A percentile compares a stretch with the other conserved stretches of the same genome.
Conservation (phyloP, 1,284 basidiomycete species). For the Fistulinella cinereoalba region DNA sequence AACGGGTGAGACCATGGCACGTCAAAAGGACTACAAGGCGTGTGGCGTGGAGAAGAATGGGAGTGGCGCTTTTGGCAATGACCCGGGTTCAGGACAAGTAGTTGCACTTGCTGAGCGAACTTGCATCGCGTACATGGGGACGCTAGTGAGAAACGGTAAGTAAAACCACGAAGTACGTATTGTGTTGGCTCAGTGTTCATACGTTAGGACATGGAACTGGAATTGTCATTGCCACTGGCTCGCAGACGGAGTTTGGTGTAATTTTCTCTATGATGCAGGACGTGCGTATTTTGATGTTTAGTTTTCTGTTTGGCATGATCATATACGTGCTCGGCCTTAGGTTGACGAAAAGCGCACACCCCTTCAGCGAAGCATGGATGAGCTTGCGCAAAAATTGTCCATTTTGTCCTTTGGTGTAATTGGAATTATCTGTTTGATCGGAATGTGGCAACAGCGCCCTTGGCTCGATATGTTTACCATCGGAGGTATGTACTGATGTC, state of each 20-base stretch:
- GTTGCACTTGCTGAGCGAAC: conserved; percentile 82
- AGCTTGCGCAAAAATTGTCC: conserved; percentile 90
- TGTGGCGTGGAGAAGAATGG: conserved; percentile 36
- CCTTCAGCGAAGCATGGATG: conserved; percentile 94
- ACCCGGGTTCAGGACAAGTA: conserved; percentile 40
- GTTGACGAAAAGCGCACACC: conserved; percentile 94
- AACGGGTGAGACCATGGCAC: conserved; percentile 89
- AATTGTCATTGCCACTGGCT: conserved; percentile 88
- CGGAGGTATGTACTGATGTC: conserved; percentile 62
- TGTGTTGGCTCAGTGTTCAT: conserved; percentile 5
- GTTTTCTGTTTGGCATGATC: not conserved
- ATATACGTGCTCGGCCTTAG: conserved; percentile 34
- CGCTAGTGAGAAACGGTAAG: conserved; percentile 86
- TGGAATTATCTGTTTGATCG: conserved; percentile 90
- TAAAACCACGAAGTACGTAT: conserved; percentile 1
- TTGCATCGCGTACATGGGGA: conserved; percentile 97
- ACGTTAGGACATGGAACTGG: conserved; percentile 75
- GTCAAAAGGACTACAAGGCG: conserved; percentile 64
- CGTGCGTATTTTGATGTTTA: conserved; percentile 43
- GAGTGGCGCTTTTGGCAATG: conserved; percentile 8
- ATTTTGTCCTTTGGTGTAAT: conserved; percentile 91
- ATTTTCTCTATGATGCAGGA: conserved; percentile 99
- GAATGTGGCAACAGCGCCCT: conserved; percentile 80
- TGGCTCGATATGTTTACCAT: conserved; percentile 99
- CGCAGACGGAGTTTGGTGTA: conserved; percentile 90